A percentile compares a stretch with the other conserved stretches of the same genome.
These are phyloP conservation scores for Perilla frutescens DNA, from an alignment of 257 asterid species.

Conservation along the genomic window DNA sequence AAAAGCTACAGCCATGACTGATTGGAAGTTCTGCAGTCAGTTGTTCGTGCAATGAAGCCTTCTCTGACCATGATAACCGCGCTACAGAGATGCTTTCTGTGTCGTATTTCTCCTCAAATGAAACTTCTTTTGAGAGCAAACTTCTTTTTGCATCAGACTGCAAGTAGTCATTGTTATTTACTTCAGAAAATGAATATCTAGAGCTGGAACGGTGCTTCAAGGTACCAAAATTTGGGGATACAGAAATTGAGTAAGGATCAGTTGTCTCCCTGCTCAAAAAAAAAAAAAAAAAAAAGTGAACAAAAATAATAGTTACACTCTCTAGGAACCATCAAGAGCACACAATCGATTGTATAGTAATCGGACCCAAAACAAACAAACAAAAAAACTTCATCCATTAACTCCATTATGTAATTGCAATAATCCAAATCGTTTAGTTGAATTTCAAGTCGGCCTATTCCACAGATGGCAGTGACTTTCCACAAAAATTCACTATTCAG, in stretches of 20 bases:
- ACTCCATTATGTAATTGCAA: neutral
- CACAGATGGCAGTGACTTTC: no score
- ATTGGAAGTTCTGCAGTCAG: slow-evolving; percentile 67
- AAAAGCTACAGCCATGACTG: slow-evolving; percentile 69
- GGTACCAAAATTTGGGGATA: slow-evolving; percentile 60
- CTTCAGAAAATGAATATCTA: slow-evolving; percentile 42
- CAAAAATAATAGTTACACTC: neutral
- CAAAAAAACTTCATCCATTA: neutral
- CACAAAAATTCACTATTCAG: no score
- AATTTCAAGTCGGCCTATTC: no score
- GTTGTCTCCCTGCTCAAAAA: slow-evolving; percentile 59
- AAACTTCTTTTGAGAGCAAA: slow-evolving; percentile 51
- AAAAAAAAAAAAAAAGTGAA: neutral
- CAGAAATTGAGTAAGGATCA: slow-evolving; percentile 63
- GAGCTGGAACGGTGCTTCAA: slow-evolving; percentile 47
- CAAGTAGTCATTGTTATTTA: slow-evolving; percentile 27
- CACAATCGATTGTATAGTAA: neutral
- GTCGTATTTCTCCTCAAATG: slow-evolving; percentile 37
- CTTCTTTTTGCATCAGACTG: slow-evolving; percentile 51
- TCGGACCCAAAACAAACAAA: neutral
- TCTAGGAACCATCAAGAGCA: neutral
- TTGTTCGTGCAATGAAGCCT: slow-evolving; percentile 46
- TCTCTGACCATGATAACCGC: slow-evolving; percentile 50
- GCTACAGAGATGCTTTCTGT: slow-evolving; percentile 32
- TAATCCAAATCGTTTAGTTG: neutral